phyloP scores from a whole-genome alignment of 331 rosid species.

The Stylosanthes scabra region DNA sequence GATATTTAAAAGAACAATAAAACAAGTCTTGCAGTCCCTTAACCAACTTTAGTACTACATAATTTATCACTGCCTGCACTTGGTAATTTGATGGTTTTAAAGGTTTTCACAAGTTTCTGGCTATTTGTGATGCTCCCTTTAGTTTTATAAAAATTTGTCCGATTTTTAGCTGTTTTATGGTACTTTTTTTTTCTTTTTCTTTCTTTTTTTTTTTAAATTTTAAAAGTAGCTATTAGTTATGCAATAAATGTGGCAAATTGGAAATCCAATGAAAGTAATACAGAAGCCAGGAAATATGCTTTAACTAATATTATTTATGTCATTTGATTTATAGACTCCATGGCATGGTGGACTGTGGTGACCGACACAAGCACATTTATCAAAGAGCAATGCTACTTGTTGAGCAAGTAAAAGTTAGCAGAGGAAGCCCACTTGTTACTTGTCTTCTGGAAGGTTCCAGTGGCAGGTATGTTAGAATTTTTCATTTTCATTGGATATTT shows the following conservation, averaged over 20 bases:
- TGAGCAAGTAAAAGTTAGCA: conserved; percentile 96
- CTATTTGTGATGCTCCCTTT: conserved; percentile 22
- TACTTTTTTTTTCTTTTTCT: no score
- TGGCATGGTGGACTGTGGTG: conserved; percentile 95
- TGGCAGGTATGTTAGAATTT: conserved; percentile 70
- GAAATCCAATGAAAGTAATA: conserved; percentile 22
- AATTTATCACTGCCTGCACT: conserved; percentile 6
- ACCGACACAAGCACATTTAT: conserved; percentile 78
- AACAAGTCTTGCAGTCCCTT: conserved; percentile 18
- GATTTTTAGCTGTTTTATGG: background rate
- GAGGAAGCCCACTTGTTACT: conserved; percentile 92
- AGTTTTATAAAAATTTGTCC: conserved; percentile 2
- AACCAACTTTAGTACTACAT: conserved; percentile 8
- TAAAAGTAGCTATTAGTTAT: conserved; percentile 27
- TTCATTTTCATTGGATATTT: conserved; percentile 26
- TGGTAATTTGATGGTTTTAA: conserved; percentile 24
- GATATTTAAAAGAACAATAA: background rate
- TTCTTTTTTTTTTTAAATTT: conserved; percentile 4
- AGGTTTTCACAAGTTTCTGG: conserved; percentile 22
- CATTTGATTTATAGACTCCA: conserved; percentile 63
- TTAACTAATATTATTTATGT: conserved; percentile 5
- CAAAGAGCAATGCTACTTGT: conserved; percentile 87
- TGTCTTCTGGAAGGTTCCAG: conserved; percentile 96
- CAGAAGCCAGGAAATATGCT: conserved; percentile 20
- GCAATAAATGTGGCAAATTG: conserved; percentile 19